Percentiles rank a stretch among this genome's conserved stretches.
Conservation (phyloP, 495 filamentous ascomycete species). For the Xylaria sp. region DNA sequence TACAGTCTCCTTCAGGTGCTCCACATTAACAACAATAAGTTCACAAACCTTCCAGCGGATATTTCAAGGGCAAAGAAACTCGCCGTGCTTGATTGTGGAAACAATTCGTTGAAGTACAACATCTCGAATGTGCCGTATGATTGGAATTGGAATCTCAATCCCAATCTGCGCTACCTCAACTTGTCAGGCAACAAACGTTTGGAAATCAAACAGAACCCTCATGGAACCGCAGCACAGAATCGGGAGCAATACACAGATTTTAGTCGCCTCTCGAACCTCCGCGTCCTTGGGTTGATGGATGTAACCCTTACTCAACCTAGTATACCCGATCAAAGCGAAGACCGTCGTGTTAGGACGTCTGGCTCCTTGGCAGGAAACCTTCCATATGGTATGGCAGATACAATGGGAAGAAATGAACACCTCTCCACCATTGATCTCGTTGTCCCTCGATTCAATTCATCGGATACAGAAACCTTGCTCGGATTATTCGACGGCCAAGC, state of each 20-base stretch:
- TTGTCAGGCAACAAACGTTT: slow-evolving; percentile 96
- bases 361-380: slow-evolving; percentile 86
- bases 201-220: slow-evolving; percentile 86
- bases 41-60: slow-evolving; percentile 94
- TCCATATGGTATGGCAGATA: slow-evolving; percentile 97
- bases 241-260: slow-evolving; percentile 90
- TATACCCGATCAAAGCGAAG: slow-evolving; percentile 92
- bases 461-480: slow-evolving; percentile 85
- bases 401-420: slow-evolving; percentile 90
- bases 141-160: slow-evolving; percentile 99
- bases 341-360: slow-evolving; percentile 94
- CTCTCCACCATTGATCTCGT: slow-evolving; percentile 98
- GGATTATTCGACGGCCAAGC: slow-evolving; percentile 95
- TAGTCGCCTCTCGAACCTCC: slow-evolving; percentile 80
- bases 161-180: slow-evolving; percentile 92
- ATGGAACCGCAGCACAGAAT: slow-evolving; percentile 55
- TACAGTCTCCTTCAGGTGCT: slow-evolving; percentile 83
- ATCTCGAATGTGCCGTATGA: slow-evolving; percentile 99
- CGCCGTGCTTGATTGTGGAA: slow-evolving; percentile 90
- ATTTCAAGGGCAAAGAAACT: slow-evolving; percentile 92
- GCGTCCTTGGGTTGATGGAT: slow-evolving; percentile 95
- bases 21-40: slow-evolving; percentile 96
- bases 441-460: slow-evolving; percentile 89
- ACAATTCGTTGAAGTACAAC: slow-evolving; percentile 98
- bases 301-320: slow-evolving; percentile 88